phyloP scores from a whole-genome alignment of 2,329 filamentous ascomycete species.

The Orbilia quercus region DNA sequence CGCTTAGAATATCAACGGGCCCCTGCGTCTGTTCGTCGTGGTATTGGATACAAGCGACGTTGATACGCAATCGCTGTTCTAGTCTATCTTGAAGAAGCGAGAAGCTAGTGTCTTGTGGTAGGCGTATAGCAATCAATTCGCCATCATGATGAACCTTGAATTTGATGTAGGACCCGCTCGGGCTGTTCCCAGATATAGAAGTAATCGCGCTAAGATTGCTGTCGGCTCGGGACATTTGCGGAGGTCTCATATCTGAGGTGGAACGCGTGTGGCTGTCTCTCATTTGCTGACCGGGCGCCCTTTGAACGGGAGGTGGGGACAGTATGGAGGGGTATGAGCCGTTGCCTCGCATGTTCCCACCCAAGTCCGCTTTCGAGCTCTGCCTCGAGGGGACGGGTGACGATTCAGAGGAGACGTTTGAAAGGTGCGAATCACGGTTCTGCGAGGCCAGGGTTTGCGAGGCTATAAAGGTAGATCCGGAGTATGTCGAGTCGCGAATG shows the following conservation, averaged over 20 bases:
- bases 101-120: conserved; percentile 82
- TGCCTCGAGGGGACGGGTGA: conserved; percentile 73
- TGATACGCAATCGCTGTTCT: conserved; percentile 81
- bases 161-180: conserved; percentile 74
- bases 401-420: conserved; percentile 74
- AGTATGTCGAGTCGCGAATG: conserved; percentile 60
- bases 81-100: conserved; percentile 84
- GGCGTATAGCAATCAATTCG: conserved; percentile 89
- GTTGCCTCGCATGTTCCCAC: conserved; percentile 64
- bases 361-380: conserved; percentile 74
- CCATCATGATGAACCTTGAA: conserved; percentile 95
- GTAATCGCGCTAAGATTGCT: conserved; percentile 67
- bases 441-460: conserved; percentile 61
- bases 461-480: conserved; percentile 56
- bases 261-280: conserved; percentile 62
- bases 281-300: conserved; percentile 58
- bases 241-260: conserved; percentile 61
- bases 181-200: conserved; percentile 62
- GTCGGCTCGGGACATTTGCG: conserved; percentile 66
- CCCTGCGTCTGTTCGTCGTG: conserved; percentile 83
- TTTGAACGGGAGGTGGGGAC: conserved; percentile 65
- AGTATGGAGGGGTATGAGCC: conserved; percentile 69
- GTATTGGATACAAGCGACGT: conserved; percentile 78
- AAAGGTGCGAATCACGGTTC: conserved; percentile 74
- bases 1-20: conserved; percentile 78